Base-by-base conservation (phyloP, 2,329 filamentous ascomycete species). In the Phialemonium atrogriseum region DNA sequence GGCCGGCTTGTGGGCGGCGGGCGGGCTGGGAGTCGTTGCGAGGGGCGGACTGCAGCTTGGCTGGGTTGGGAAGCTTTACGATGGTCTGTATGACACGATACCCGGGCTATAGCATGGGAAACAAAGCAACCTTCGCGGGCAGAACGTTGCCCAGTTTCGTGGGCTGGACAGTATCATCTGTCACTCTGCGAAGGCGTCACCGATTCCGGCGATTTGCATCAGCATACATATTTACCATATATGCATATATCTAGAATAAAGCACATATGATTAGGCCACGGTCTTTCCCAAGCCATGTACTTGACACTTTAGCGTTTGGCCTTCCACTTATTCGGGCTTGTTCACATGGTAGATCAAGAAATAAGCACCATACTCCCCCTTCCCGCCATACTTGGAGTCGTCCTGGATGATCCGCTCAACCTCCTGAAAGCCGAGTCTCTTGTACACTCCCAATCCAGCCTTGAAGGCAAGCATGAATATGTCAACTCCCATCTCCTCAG, bases 41-140 rank as follows among this genome's bases (percentile, higher is more conserved):
- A 68, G 73, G 39, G 83, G 72, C 2, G 87, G 86, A 0, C 55
- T 64, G 38, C 77, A 75, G 2, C 62, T 70, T 4, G 86, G 86
- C 0, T 95, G 87, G 86, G 68, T 94, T 33, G 85, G 77, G 3
- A 80, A 68, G 44, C 68, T 83, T 30, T 94, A 89, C 56, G 82
- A 95, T 60, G 70, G 76, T 30, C 63, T 94, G 41, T 87, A 58
- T 39, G 46, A 41, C n/a, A 47, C 35, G 35, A 34, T 53, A 33
- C 45, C 47, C 11, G 35, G 40, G 18, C 41, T 48, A 30, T 45
- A 23, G n/a, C n/a, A n/a, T n/a, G n/a, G n/a, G n/a, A n/a, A n/a
- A n/a, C n/a, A n/a, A n/a, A n/a, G n/a, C n/a, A n/a, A n/a, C n/a
- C n/a, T n/a, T n/a, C n/a, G n/a, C n/a, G n/a, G n/a, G n/a, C n/a